These are phyloP conservation scores for Thelonectria discophora DNA, from an alignment of 2,329 filamentous ascomycete genomes.

Conservation along the genomic window DNA sequence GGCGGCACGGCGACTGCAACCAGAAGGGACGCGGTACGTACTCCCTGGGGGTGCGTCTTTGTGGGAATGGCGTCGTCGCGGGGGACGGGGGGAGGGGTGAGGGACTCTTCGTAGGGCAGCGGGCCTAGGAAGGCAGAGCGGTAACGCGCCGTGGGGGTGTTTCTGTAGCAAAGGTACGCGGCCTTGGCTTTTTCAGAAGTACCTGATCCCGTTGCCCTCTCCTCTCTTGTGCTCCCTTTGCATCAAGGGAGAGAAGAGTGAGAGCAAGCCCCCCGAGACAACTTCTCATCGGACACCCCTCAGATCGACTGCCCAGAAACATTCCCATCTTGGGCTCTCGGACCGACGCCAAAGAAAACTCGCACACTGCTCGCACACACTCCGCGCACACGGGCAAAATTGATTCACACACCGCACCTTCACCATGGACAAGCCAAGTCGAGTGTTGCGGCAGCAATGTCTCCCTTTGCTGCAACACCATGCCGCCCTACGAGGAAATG, in stretches of 20 bases:
- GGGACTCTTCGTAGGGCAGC: conserved; percentile 4
- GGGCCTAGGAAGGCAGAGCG: conserved; percentile 2
- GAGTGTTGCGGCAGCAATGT: conserved; percentile 1
- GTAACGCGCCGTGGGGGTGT: conserved; percentile 14
- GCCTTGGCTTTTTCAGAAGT: conserved; percentile 20
- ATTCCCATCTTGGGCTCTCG: not conserved
- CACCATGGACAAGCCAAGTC: not conserved
- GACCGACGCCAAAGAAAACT: not conserved
- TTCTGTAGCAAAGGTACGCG: conserved; percentile 14
- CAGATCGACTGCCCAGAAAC: not conserved
- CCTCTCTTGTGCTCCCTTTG: not conserved
- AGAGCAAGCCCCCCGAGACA: not conserved
- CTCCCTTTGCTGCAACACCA: not conserved
- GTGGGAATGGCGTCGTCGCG: conserved; percentile 7
- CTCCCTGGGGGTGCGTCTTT: conserved; percentile 2
- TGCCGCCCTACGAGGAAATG: conserved; percentile 11
- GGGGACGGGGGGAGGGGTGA: conserved; percentile 4
- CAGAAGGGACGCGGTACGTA: not conserved
- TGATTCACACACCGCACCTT: not conserved
- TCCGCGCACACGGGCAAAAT: too few species aligned
- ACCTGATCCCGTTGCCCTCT: conserved; percentile 8
- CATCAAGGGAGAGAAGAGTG: too few species aligned
- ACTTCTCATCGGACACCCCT: not conserved
- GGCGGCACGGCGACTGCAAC: not conserved
- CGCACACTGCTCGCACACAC: not conserved